Evolutionary conservation across 1,139 yeast species (phyloP).

Genomic region (Saccharomyces hybrid): DNA sequence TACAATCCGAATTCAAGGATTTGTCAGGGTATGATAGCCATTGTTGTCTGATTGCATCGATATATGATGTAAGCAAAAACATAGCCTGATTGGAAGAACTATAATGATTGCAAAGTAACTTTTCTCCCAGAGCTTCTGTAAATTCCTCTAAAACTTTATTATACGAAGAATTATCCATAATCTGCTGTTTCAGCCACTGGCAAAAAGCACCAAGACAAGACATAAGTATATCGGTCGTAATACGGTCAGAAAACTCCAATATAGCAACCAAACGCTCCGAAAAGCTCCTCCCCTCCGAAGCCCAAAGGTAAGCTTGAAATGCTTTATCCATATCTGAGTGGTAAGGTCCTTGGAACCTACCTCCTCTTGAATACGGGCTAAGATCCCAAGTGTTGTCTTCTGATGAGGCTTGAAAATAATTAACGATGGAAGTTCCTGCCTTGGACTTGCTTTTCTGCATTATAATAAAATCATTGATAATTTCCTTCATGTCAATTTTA

Average conservation of each 20-base stretch:
- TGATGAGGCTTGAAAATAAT: background rate
- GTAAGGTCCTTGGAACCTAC: background rate
- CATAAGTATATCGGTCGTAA: slow-evolving; percentile 3
- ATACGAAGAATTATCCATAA: background rate
- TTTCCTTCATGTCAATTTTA: background rate
- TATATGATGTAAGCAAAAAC: slow-evolving; percentile 13
- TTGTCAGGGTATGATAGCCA: slow-evolving; percentile 15
- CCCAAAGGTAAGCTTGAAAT: background rate
- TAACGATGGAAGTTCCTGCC: background rate
- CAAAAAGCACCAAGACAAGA: slow-evolving; percentile 4
- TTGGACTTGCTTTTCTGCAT: background rate
- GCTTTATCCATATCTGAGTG: background rate
- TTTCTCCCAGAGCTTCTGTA: slow-evolving; percentile 21
- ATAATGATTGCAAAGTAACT: slow-evolving; percentile 17
- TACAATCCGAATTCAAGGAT: slow-evolving; percentile 20
- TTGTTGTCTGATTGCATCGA: slow-evolving; percentile 10
- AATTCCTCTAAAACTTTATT: slow-evolving; percentile 11
- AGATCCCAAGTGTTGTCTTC: background rate
- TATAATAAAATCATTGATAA: background rate
- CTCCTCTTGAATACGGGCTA: background rate
- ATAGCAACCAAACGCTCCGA: background rate
- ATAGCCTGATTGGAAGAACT: slow-evolving; percentile 21
- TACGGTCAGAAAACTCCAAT: background rate
- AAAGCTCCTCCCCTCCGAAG: background rate
- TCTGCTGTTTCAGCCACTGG: slow-evolving; percentile 4